Base-by-base conservation (phyloP, 2,329 filamentous ascomycete species). In the Fusarium nelsonii region DNA sequence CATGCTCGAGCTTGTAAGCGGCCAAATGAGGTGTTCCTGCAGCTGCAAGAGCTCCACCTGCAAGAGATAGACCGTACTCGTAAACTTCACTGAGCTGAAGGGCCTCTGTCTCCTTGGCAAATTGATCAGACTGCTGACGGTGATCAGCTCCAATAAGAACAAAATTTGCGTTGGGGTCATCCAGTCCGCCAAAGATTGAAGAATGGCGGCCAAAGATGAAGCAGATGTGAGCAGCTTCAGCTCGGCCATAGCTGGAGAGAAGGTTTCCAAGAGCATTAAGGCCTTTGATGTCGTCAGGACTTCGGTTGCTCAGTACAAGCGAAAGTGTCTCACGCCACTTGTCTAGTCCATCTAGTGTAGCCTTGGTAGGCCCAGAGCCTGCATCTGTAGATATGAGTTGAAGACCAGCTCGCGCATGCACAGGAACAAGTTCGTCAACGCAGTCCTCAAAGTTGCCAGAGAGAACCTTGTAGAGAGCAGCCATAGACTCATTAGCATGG, bases 41-140 rank as follows among this genome's bases (percentile, higher is more conserved):
- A 0, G 84, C 79, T 11, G 84, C 79, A 23, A 84, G 84, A 8
- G 66, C 62, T 30, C 84, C 83, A 23, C 86, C 86, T 4, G 91
- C 84, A 15, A 98, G 85, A 11, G 92, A 92, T 12, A 93, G 83
- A 1, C 92, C 94, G 77, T 93, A 98, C 77, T 99, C 96, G 74
- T 97, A 98, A 0, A 97, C 89, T 78, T 99, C 96, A 41, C 93
- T 98, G n/a, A 99, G 86, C 51, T 97, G 84, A n/a, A 97, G 88
- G 6, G 93, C 88, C 76, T 98, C 94, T 8, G 92, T 86, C 73
- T 98, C 94, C 68, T 91, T 89, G 54, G 90, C 90, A 66, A 94
- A 91, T 51, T 92, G 89, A 52, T 90, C 87, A 8, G 89, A 86
- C 63, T 91, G 87, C 48, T 87, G 87, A 62, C 87, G 85, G 78